Evolutionary conservation across 108 stramenopile genomes (phyloP).

Genomic region (Seminavis robusta): DNA sequence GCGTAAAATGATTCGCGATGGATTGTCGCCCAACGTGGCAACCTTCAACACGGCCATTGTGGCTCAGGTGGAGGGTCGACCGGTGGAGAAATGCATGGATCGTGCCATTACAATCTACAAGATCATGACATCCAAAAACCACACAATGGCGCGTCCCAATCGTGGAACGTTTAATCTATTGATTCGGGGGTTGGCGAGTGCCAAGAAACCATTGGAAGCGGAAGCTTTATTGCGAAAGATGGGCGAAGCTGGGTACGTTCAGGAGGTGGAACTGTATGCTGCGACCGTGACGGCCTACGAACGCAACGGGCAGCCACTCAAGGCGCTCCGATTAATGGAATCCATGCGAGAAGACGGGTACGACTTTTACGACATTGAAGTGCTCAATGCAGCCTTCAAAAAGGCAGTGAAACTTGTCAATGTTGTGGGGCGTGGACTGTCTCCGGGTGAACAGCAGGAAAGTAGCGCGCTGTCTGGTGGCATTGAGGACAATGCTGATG

Average conservation of each 20-base stretch:
- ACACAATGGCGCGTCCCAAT: conserved; percentile 42
- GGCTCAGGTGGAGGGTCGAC: conserved; percentile 51
- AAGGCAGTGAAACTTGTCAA: conserved; percentile 66
- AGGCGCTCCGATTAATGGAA: conserved; percentile 76
- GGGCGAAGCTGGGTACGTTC: conserved; percentile 65
- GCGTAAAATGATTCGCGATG: conserved; percentile 70
- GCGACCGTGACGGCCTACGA: conserved; percentile 73
- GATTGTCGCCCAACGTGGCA: conserved; percentile 71
- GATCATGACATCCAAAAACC: conserved; percentile 50
- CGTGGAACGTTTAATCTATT: conserved; percentile 76
- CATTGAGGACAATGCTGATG: too few relatives aligned
- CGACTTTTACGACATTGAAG: conserved; percentile 71
- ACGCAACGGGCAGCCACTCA: conserved; percentile 64
- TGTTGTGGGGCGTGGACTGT: conserved; percentile 44
- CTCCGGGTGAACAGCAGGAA: too few relatives aligned
- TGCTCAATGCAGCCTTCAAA: conserved; percentile 73
- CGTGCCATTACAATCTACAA: conserved; percentile 63
- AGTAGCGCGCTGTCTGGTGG: too few relatives aligned
- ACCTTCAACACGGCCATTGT: conserved; percentile 78
- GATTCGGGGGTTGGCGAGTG: conserved; percentile 47
- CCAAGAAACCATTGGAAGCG: conserved; percentile 53
- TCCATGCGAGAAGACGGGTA: conserved; percentile 73
- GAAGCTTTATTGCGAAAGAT: conserved; percentile 63
- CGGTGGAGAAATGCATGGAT: conserved; percentile 30
- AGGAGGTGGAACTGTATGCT: conserved; percentile 79